A percentile compares a stretch with the other conserved stretches of the same genome.
Conservation (phyloP, 2,329 filamentous ascomycete genomes). For the Ustulina deusta region DNA sequence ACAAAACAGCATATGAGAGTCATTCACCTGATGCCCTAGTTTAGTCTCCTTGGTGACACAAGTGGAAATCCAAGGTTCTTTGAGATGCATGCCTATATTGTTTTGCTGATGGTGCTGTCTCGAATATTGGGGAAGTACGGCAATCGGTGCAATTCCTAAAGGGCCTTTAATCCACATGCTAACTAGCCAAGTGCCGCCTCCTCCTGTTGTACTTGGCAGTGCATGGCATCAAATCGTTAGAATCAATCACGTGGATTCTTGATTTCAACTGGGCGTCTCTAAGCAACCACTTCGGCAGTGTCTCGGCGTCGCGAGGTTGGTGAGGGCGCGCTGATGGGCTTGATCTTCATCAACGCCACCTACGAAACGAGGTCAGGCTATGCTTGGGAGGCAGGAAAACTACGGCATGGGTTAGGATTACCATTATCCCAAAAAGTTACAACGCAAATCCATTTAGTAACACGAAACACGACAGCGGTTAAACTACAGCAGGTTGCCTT, state of each 20-base stretch:
- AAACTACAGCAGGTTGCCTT: neutral
- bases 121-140: neutral
- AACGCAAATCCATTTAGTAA: neutral
- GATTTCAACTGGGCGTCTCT: neutral
- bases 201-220: slow-evolving; percentile 8
- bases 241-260: neutral
- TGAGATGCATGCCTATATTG: neutral
- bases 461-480: neutral
- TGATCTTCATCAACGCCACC: neutral
- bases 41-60: neutral
- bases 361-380: neutral
- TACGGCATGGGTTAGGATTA: neutral
- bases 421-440: neutral
- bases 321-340: neutral
- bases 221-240: neutral
- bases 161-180: neutral
- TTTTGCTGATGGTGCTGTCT: neutral
- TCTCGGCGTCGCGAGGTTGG: slow-evolving; percentile 15
- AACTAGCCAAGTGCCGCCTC: slow-evolving; percentile 2
- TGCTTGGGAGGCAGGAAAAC: neutral
- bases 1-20: no score
- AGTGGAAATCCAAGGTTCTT: neutral
- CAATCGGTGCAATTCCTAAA: neutral
- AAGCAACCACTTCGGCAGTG: slow-evolving; percentile 32
- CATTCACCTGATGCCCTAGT: no score